A percentile compares a stretch with the other conserved stretches of the same genome.
phyloP scores from a whole-genome alignment of 768 basidiomycete genomes.

The Nevesoporus exiguus region DNA sequence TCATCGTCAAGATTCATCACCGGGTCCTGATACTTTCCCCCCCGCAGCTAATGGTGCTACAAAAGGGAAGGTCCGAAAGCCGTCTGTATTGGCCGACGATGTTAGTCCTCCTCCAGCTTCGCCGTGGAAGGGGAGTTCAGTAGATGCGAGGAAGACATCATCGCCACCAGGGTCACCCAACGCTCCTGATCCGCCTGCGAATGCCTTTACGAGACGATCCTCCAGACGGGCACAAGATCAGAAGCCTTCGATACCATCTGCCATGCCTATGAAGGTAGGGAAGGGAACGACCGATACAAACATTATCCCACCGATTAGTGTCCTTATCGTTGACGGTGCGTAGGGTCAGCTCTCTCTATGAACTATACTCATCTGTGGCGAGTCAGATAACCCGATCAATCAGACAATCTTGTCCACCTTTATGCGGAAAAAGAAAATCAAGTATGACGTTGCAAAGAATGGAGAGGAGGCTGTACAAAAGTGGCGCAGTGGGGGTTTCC shows the following conservation, averaged over 20 bases:
- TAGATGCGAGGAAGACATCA: conserved; percentile 31
- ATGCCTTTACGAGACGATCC: conserved; percentile 26
- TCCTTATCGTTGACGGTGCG: conserved; percentile 95
- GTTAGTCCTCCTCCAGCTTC: conserved; percentile 8
- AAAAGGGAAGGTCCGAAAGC: conserved; percentile 29
- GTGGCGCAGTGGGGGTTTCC: conserved; percentile 90
- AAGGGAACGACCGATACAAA: conserved; percentile 57
- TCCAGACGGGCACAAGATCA: conserved; percentile 32
- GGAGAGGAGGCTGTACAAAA: conserved; percentile 95
- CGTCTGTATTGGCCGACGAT: conserved; percentile 33
- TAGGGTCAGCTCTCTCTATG: conserved; percentile 8
- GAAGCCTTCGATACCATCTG: conserved; percentile 25
- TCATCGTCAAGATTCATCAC: conserved; percentile 25
- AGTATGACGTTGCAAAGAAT: conserved; percentile 90
- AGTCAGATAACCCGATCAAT: conserved; percentile 94
- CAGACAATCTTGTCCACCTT: conserved; percentile 97
- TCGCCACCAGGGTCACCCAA: conserved; percentile 36
- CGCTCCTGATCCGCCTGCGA: conserved; percentile 23
- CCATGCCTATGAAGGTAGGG: conserved; percentile 42
- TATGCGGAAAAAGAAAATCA: conserved; percentile 94
- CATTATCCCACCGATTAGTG: conserved; percentile 94
- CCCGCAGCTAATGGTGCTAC: conserved; percentile 1
- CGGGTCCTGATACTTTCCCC: conserved; percentile 20
- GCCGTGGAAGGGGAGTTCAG: conserved; percentile 24
- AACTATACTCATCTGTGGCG: conserved; percentile 13